Percentiles rank a stretch among this genome's conserved stretches.
These are phyloP conservation scores for Vachellia pachyceras DNA, from an alignment of 306 rosid species.

Conservation along the genomic window DNA sequence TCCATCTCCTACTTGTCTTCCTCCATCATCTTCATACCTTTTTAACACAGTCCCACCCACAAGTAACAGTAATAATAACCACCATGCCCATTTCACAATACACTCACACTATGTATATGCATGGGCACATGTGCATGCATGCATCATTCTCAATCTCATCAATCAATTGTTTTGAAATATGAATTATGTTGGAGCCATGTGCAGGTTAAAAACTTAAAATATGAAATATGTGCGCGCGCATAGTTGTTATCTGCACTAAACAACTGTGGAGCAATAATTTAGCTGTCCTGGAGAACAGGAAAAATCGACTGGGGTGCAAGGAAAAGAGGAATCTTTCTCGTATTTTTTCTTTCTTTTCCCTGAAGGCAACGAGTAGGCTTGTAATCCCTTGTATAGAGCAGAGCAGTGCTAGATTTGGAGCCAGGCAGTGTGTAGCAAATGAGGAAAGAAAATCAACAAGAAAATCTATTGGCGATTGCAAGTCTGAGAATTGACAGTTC, in stretches of 20 bases:
- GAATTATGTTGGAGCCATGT: too few relatives aligned
- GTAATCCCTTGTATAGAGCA: conserved; percentile 19
- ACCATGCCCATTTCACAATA: neutral
- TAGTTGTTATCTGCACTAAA: too few relatives aligned
- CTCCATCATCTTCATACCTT: too few relatives aligned
- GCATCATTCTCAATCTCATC: neutral
- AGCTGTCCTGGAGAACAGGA: neutral
- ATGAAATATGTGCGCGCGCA: too few relatives aligned
- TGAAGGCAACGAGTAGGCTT: neutral
- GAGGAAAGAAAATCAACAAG: too few relatives aligned
- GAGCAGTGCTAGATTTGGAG: conserved; percentile 4
- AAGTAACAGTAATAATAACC: too few relatives aligned
- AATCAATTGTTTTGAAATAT: neutral
- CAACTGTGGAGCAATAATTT: neutral
- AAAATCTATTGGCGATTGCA: conserved; percentile 32
- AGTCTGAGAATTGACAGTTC: conserved; percentile 45
- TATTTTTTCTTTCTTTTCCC: neutral
- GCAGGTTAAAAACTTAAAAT: too few relatives aligned
- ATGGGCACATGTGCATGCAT: conserved; percentile 1
- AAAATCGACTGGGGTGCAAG: neutral
- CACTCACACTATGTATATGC: too few relatives aligned
- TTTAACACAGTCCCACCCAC: too few relatives aligned
- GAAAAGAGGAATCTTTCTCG: neutral
- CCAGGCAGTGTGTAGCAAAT: neutral
- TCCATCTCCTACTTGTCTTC: too few relatives aligned